phyloP scores from a whole-genome alignment of 1,284 basidiomycete genomes.

The Melampsora americana region DNA sequence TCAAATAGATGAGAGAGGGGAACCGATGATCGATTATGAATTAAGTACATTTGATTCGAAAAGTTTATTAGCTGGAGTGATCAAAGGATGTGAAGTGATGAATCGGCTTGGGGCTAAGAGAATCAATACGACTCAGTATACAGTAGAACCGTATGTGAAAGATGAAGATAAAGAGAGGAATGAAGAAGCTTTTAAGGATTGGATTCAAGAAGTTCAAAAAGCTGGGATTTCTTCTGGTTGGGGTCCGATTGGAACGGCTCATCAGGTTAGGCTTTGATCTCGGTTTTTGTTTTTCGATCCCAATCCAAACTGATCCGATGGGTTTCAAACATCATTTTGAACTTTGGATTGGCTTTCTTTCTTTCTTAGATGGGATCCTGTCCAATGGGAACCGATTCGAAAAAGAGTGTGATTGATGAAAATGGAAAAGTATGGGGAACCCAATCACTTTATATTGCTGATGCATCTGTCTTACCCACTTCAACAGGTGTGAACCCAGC shows the following conservation, averaged over 20 bases:
- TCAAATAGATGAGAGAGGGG: slow-evolving; percentile 53
- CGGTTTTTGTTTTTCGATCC: background rate
- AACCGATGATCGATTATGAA: slow-evolving; percentile 55
- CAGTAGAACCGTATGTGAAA: slow-evolving; percentile 49
- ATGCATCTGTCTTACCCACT: slow-evolving; percentile 56
- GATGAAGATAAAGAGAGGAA: slow-evolving; percentile 50
- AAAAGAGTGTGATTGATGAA: slow-evolving; percentile 54
- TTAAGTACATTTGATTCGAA: slow-evolving; percentile 54
- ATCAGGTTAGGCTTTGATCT: slow-evolving; percentile 47
- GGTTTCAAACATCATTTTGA: too few species aligned
- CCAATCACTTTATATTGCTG: slow-evolving; percentile 57
- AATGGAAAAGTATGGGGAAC: slow-evolving; percentile 57
- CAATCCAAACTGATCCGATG: background rate
- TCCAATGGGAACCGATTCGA: slow-evolving; percentile 54
- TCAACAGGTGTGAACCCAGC: slow-evolving; percentile 58
- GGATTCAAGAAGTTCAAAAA: slow-evolving; percentile 40
- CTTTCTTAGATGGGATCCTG: slow-evolving; percentile 58
- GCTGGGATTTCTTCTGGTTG: slow-evolving; percentile 23
- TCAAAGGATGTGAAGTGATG: slow-evolving; percentile 55
- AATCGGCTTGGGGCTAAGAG: slow-evolving; percentile 55
- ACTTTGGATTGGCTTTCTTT: too few species aligned
- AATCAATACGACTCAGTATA: slow-evolving; percentile 54
- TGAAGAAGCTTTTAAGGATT: slow-evolving; percentile 49
- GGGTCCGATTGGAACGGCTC: slow-evolving; percentile 49
- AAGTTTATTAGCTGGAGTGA: slow-evolving; percentile 54